Evolutionary conservation across 192 early-diverging fungal species (phyloP), one percentile per base, ranked within the genome.

Genomic region (Backusella psychrophila): DNA sequence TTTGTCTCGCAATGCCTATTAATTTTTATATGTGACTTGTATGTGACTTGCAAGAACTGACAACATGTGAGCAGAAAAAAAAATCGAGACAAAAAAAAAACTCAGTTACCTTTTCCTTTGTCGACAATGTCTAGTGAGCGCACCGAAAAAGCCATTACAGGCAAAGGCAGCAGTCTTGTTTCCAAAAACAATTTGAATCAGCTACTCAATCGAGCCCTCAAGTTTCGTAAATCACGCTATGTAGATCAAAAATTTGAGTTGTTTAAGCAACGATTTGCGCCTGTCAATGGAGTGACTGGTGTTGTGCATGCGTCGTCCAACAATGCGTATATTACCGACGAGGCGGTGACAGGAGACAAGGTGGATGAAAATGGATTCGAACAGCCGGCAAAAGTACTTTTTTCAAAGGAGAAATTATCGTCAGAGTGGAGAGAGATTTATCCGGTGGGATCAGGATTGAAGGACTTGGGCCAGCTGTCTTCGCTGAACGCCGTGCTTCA

Each of bases 401-500:
- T 89, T 80, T 82, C 83, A 31, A 84, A 81, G n/a, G 87, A 91
- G 29, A 85, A 85, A 75, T 86, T 94, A 23, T 72, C 87, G 6
- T 67, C 79, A 52, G 79, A 81, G 63, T 94, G 93, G 93, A 81
- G 82, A 21, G 71, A 79, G 21, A 85, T 92, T 63, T 85, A 87
- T 15, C 85, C 90, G 15, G 87, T 93, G 23, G 93, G 92, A 8
- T 84, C 90, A 9, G 92, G 92, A 0, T 83, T 95, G 41, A 80
- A 82, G 71, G 93, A 93, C 76, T 86, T 91, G 65, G 92, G 93
- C 23, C 91, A 93, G 69, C 90, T 91, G 7, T 95, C 93, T 74
- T 93, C 91, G 71, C 78, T 94, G 31, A 93, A 93, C 78, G 89
- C 94, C 1, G 89, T 92, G 1, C 85, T 95, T 21, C 93, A 95